Base-by-base conservation (phyloP, 192 early-diverging fungal species). In the Coemansia nantahalensis region DNA sequence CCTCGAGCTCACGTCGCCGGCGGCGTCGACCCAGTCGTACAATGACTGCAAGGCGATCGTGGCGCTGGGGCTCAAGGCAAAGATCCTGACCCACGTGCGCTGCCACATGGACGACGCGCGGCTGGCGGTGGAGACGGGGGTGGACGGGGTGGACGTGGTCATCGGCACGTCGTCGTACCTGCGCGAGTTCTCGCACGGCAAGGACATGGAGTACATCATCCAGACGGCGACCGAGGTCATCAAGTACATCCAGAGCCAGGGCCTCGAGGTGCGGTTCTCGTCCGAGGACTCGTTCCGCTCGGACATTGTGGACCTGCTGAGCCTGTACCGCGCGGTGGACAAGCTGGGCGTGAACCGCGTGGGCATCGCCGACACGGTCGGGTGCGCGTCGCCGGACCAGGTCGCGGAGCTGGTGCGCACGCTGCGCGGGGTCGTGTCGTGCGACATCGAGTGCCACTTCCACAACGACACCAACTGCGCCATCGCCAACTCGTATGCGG, bases 391-490 rank as follows among this genome's bases (percentile, higher is more conserved):
- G 65, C 94, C 96, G 48, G 86, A 92, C 48, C 96, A 98, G 82
- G 96, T 98, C 18, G 94, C 93, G 55, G 96, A 98, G 52, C 84
- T 98, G 22, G 93, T 98, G 46, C 86, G 91, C 65, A 98, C 96
- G 16, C 80, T 98, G 16, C 86, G 96, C 49, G 82, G 85, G 40
- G 91, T 98, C 39, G 92, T 98, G 16, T 93, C 89, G 35, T 97
- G 94, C 73, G 96, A 98, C 64, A 98, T 98, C 59, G 96, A 98
- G 77, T 92, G 91, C 72, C 96, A 98, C 72, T 98, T 98, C 87
- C 96, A 98, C 78, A 93, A 98, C 73, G 95, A 98, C 76, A 98
- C 96, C n/a, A 93, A 93, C 41, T 98, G 96, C 68, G 93, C 94
- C 34, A 95, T 97, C 56, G 96, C 94, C 39, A 98, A 98, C 70